Evolutionary conservation across 2,329 filamentous ascomycete genomes (phyloP).

Genomic region (Colletotrichum higginsianum): DNA sequence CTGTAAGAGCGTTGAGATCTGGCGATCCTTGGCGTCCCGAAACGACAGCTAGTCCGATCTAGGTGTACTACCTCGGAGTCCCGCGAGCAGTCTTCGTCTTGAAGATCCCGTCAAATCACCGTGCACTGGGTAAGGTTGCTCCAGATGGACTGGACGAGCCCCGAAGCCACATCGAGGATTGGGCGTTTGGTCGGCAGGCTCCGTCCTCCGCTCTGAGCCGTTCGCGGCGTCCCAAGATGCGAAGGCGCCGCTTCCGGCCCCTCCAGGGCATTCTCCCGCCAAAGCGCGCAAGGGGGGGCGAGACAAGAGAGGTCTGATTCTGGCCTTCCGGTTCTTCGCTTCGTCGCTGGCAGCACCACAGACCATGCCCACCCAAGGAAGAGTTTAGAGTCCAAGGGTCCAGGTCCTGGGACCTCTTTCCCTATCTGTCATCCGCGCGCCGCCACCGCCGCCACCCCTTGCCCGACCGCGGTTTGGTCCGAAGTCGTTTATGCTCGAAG

Average conservation of each 20-base stretch:
- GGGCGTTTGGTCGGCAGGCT: conserved; percentile 1
- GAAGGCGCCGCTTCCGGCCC: conserved; percentile 12
- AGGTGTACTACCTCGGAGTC: background rate
- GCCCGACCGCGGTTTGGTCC: background rate
- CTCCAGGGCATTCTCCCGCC: background rate
- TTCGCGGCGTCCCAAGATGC: conserved; percentile 1
- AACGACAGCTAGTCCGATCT: background rate
- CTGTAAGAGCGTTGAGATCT: conserved; percentile 1
- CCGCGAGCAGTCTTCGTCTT: background rate
- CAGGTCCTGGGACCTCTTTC: background rate
- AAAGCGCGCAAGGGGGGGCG: background rate
- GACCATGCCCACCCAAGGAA: background rate
- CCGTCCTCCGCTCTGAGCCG: background rate
- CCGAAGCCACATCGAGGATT: conserved; percentile 15
- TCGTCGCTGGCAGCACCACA: background rate
- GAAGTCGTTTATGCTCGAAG: conserved; percentile 11
- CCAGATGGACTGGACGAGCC: conserved; percentile 10
- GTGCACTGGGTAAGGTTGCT: conserved; percentile 1
- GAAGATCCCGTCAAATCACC: background rate
- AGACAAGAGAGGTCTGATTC: background rate
- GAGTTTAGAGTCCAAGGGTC: conserved; percentile 1
- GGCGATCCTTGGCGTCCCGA: background rate
- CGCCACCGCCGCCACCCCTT: background rate
- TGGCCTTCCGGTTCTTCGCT: background rate
- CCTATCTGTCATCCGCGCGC: background rate